Evolutionary conservation across 441 rosid species (phyloP).

Genomic region (Pelargonium myrrhifolium): DNA sequence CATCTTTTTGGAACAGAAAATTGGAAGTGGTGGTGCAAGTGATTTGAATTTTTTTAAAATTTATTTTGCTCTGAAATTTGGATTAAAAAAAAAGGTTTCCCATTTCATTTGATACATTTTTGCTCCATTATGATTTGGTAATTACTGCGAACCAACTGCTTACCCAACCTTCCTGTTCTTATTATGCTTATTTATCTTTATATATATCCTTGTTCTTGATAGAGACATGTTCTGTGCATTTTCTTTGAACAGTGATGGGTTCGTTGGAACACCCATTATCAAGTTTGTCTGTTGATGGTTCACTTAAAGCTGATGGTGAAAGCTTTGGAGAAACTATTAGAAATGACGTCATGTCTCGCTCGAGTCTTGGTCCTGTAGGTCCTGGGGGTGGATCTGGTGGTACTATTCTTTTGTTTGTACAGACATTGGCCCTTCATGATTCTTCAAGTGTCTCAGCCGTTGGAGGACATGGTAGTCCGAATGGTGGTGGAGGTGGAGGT

Average conservation of each 20-base stretch:
- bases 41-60: not conserved
- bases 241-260: constrained; percentile 71
- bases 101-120: not conserved
- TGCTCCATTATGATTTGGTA: not conserved
- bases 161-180: not conserved
- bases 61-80: not conserved
- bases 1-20: not conserved
- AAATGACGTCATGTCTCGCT: constrained; percentile 26
- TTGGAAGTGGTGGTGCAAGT: not conserved
- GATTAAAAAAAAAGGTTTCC: not conserved
- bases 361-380: constrained; percentile 57
- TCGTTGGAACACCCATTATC: constrained; percentile 76
- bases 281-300: constrained; percentile 70
- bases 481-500: constrained; percentile 90
- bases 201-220: not conserved
- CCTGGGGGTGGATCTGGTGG: constrained; percentile 99
- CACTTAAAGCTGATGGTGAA: constrained; percentile 75
- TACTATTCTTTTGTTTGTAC: constrained; percentile 71
- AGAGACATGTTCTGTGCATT: constrained; percentile 9
- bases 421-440: constrained; percentile 37
- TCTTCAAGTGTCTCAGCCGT: constrained; percentile 54
- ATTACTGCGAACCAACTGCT: not conserved
- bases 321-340: constrained; percentile 50
- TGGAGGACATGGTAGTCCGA: constrained; percentile 82
- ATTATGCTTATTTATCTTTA: not conserved